Base-by-base conservation (phyloP, 805 yeast species). In the Lachancea kluyveri region DNA sequence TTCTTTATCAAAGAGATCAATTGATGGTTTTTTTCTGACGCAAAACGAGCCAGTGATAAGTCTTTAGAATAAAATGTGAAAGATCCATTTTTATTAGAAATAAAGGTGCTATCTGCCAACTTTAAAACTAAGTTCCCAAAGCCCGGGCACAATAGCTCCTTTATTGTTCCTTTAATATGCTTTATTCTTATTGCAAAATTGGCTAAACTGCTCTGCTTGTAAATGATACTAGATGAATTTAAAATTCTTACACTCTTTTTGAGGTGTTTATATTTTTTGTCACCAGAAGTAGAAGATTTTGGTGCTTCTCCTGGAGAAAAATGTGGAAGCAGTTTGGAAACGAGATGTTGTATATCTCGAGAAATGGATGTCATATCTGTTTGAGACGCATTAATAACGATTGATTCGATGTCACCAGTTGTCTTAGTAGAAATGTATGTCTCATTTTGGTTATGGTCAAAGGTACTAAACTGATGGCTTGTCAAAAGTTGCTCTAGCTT, bases 1-100 rank as follows among this genome's bases (percentile, higher is more conserved):
- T 49, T 42, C 39, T 55, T 60, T 7, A 67, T 59, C 1, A 55
- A 37, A 2, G 43, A 41, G 1, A 67, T 22, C n/a, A 67, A 21
- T 3, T 45, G 37, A 35, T 69, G 68, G 2, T 24, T 24, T 2
- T 27, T 10, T 5, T 10, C 27, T 4, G 16, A 15, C 3, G 16
- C 4, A 4, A 10, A 6, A 26, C 59, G 43, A 7, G 28, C 30
- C 6, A 39, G 24, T 3, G 24, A 30, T 3, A 40, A 36, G 6
- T 18, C 36, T 31, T 36, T 42, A 2, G 44, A 23, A 24, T 40
- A 50, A 5, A 41, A 34, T 19, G 32, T 47, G 51, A n/a, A 42
- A 3, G 21, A 39, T 35, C 28, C 25, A 11, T 41, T 41, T 1
- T 35, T 41, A 2, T 42, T 41, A 5, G 45, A 19, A 5, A 46